Evolutionary conservation across 1,284 basidiomycete species (phyloP), one percentile per base, ranked within the genome.

Genomic region (Trichosporon inkin): DNA sequence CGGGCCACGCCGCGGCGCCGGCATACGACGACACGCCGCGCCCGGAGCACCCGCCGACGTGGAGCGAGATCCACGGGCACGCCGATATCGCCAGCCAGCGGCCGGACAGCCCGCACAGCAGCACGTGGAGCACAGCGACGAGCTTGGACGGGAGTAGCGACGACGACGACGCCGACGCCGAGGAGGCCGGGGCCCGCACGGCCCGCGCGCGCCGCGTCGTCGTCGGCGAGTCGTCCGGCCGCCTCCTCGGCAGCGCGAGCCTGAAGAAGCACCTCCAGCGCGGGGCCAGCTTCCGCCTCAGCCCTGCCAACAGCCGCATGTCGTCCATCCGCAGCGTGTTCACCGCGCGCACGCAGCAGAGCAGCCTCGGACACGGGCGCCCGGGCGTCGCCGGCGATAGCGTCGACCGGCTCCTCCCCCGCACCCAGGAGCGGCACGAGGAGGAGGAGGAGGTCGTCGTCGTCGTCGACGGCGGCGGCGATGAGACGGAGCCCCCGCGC

Each of bases 1-100:
- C 22, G 6, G 17, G 24, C 6, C 28, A 22, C 6, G 14, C n/a
- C n/a, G n/a, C n/a, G 6, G 44, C 44, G 22, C 44, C 44, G 16
- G 28, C 44, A 7, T 49, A 49, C 24, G 44, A 49, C 44, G 44
- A 49, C 44, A 28, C 24, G 24, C 44, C 44, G 14, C 28, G 44
- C 22, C 44, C 44, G 22, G 44, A 49, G 44, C 44, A 49, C 22
- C 44, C 44, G 22, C 44, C 44, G 24, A 49, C 44, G 10, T 49
- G 44, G 44, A 49, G 44, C 44, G 44, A 49, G 44, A 49, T 49
- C 44, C 44, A 49, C 44, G 44, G 44, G 6, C 17, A n/a, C 11
- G n/a, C n/a, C n/a, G 24, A 22, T 10, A 13, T 10, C 7, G 22
- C 22, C 39, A 20, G 39, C 19, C 39, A 44, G 2, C 22, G 44